Evolutionary conservation across 2,329 filamentous ascomycete genomes (phyloP), one percentile per base, ranked within the genome.

Genomic region (Stachybotrys chartarum): DNA sequence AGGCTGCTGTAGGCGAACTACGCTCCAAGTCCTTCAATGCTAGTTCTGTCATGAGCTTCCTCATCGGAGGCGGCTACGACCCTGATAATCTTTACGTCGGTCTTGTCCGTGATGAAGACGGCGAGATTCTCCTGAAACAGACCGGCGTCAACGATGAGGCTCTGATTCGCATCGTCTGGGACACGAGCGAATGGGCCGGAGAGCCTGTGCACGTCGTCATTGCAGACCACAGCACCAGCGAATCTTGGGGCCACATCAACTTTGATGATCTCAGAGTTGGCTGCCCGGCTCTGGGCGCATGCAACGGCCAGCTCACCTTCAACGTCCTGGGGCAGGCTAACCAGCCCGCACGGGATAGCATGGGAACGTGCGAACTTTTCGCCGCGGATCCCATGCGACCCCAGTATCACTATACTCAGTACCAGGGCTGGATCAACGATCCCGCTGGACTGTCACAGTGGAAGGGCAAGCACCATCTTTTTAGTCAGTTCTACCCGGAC

Each of bases 31-130:
- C 61, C 5, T 69, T 69, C 58, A 54, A 51, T 51, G 66, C 65
- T n/a, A 62, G 59, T 44, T 64, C 60, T 16, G 60, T 60, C 52
- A 54, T 68, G 60, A 68, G 66, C 53, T 69, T 69, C 55, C 59
- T 68, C 30, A 51, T 68, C 46, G 59, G 65, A 49, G 67, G 67
- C 11, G 66, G 67, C n/a, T 68, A 66, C 54, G 65, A 68, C 54
- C 61, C 60, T 12, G 60, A 59, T 8, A 60, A 65, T 16, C 63
- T 68, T 16, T 68, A 66, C 54, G 57, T 68, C 32, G 65, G 59
- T 44, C 62, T 69, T 39, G 61, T 66, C 32, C 54, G 62, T 35
- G 65, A 65, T n/a, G 53, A 52, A 6, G 64, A 66, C 54, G 54
- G 57, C 31, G 55, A 60, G 24, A 5, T 64, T 30, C 58, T 69